A percentile compares a stretch with the other conserved stretches of the same genome.
phyloP scores from a whole-genome alignment of 179 eudicot species.

The Gypsophila paniculata region DNA sequence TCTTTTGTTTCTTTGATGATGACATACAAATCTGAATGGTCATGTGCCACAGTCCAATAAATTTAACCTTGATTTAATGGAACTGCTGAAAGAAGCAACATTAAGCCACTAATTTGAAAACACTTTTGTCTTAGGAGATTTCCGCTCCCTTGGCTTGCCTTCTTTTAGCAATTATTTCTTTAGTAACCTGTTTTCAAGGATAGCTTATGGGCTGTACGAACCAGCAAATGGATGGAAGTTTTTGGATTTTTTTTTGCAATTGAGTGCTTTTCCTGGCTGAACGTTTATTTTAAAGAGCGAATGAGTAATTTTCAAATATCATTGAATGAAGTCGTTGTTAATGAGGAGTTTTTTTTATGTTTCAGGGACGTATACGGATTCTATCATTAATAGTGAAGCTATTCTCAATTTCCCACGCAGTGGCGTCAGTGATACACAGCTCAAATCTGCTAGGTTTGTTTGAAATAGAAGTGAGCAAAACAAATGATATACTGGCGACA shows the following conservation, averaged over 20 bases:
- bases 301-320: neutral
- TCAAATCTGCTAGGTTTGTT: conserved; percentile 62
- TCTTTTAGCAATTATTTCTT: too few species aligned
- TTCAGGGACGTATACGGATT: conserved; percentile 81
- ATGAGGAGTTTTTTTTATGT: conserved; percentile 12
- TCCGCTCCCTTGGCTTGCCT: too few species aligned
- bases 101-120: too few species aligned
- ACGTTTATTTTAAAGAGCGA: neutral
- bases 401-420: conserved; percentile 68
- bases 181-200: too few species aligned
- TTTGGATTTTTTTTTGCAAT: neutral
- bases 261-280: neutral
- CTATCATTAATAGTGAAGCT: conserved; percentile 80
- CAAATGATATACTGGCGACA: conserved; percentile 58
- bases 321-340: neutral
- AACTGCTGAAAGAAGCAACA: too few species aligned
- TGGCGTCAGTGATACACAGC: conserved; percentile 64
- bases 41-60: too few species aligned
- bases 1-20: neutral
- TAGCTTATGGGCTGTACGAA: too few species aligned
- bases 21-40: neutral
- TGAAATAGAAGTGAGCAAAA: conserved; percentile 62
- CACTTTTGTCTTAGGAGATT: too few species aligned
- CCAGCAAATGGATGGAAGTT: neutral
- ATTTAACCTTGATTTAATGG: too few species aligned